phyloP scores from a whole-genome alignment of 345 rosid genomes.

The Citrus medica region DNA sequence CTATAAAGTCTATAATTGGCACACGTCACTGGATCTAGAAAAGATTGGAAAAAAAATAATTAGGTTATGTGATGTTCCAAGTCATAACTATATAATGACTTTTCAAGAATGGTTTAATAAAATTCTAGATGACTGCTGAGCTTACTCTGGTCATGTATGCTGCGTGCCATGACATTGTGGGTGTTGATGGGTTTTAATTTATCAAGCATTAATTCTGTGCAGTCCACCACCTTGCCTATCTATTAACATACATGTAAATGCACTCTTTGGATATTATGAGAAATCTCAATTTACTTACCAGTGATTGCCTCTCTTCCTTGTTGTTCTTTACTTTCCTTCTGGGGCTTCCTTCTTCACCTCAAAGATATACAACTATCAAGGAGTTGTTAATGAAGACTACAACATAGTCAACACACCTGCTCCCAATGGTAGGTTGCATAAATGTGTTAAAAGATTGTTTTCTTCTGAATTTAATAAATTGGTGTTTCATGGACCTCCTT shows the following conservation, averaged over 20 bases:
- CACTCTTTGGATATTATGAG: constrained; percentile 3
- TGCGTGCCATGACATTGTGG: not conserved
- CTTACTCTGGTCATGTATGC: not conserved
- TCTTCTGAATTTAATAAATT: not conserved
- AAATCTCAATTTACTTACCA: constrained; percentile 13
- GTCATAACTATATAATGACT: not conserved
- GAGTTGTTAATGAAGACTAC: constrained; percentile 78
- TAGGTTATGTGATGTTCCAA: not conserved
- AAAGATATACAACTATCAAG: constrained; percentile 96
- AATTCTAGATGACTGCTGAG: not conserved
- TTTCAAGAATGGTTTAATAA: not conserved
- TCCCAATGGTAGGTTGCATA: constrained; percentile 53
- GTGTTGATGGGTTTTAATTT: not conserved
- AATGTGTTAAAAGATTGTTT: not conserved
- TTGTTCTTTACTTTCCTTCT: not conserved
- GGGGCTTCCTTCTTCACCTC: not conserved
- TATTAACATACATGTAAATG: not conserved
- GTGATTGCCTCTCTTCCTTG: constrained; percentile 6
- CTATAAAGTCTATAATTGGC: not conserved
- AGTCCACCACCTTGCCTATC: too few species aligned
- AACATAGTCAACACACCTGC: constrained; percentile 89
- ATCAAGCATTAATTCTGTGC: not conserved
- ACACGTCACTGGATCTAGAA: not conserved
- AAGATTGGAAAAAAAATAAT: not conserved
- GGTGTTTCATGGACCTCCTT: not conserved